phyloP scores from a whole-genome alignment of 495 filamentous ascomycete species.

The Haplographium delicatum region DNA sequence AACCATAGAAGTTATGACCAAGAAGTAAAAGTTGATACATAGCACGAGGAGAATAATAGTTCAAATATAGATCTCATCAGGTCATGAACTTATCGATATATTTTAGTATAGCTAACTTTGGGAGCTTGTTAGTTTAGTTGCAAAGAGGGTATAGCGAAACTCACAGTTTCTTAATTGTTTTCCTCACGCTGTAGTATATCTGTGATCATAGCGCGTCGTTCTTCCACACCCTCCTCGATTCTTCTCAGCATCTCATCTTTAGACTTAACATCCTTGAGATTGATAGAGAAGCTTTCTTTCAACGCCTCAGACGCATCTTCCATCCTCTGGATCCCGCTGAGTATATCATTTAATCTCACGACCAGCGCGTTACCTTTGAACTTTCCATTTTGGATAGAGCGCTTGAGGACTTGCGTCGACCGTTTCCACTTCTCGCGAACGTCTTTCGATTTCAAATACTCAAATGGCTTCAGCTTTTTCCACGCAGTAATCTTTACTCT shows the following conservation, averaged over 20 bases:
- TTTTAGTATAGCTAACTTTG: too few relatives aligned
- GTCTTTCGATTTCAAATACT: conserved; percentile 2
- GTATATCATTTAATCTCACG: not conserved
- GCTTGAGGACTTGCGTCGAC: not conserved
- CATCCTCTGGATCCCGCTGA: not conserved
- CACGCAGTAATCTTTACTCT: not conserved
- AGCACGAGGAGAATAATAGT: too few relatives aligned
- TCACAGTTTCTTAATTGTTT: not conserved
- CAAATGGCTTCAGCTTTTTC: conserved; percentile 1
- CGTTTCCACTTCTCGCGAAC: not conserved
- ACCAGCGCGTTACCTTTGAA: not conserved
- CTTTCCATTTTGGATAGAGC: not conserved
- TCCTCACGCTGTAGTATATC: not conserved
- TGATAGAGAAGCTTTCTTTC: not conserved
- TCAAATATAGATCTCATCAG: too few relatives aligned
- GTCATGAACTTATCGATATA: too few relatives aligned
- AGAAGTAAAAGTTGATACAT: too few relatives aligned
- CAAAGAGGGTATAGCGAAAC: too few relatives aligned
- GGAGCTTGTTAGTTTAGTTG: too few relatives aligned
- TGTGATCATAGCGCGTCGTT: conserved; percentile 1
- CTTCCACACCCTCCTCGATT: not conserved
- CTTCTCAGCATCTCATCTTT: not conserved
- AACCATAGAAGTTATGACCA: too few relatives aligned
- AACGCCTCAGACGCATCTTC: not conserved
- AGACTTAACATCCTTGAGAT: not conserved